Base-by-base conservation (phyloP, 208 protist species). In the Endotrypanum monterogeii region DNA sequence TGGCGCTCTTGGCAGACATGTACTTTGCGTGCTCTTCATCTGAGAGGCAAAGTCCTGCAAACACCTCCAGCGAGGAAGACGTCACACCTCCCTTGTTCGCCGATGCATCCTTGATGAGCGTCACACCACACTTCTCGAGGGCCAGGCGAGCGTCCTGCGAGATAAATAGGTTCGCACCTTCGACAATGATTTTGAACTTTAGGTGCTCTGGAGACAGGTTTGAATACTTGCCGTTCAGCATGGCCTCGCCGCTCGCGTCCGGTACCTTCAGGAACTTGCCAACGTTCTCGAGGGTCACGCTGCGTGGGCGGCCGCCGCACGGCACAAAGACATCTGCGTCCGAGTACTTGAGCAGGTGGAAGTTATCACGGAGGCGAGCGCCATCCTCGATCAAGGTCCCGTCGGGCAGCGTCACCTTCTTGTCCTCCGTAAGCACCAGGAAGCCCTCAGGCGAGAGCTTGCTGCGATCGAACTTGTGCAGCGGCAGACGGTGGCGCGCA, bases 161-260 rank as follows among this genome's bases (percentile, higher is more conserved):
- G 71, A 99, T 93, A 86, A 99, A 99, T 30, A 99, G 83, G 86
- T 99, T 99, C n/a, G 98, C 98, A 50, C 98, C 98, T 78, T 99
- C 98, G 25, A 98, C 91, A 83, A 99, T 98, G 76, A 96, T 93
- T 86, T 96, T 96, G 85, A 94, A 98, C 82, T 93, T 89, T 30
- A 89, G 89, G 67, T 83, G 67, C 57, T 95, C 75, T 23, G 60
- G 71, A 35, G 61, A 25, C 58, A 88, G 56, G 67, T 84, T 89
- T 3, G 83, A 80, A 74, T 79, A 85, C 69, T 87, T 86, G 60
- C 87, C 89, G 5, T 70, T 75, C 51, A 95, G 79, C 85, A 95
- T 93, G 35, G 63, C 39, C 78, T 93, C 91, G 28, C 89, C 83
- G 52, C 90, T 84, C 48, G 83, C 89, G 71, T 87, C 83, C 48